Percentiles rank a stretch among this genome's conserved stretches.
Conservation (phyloP, 2,329 filamentous ascomycete species). For the Teratosphaeria nubilosa region DNA sequence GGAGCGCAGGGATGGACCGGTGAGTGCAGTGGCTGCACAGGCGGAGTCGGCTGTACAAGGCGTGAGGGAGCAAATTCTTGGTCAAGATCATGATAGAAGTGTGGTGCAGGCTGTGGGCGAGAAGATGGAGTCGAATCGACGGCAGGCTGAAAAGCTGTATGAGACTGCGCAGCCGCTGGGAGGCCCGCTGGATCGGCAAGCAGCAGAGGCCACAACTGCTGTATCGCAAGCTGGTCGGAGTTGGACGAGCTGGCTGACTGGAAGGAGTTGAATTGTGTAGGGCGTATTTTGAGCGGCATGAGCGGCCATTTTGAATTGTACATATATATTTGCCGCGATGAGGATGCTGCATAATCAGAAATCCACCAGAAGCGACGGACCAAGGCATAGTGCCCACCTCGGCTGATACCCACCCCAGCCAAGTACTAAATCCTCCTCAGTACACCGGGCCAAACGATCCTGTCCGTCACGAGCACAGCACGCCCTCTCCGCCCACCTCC, state of each 20-base stretch:
- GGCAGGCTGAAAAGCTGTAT: conserved; percentile 18
- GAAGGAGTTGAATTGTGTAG: conserved; percentile 17
- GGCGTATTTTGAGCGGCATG: neutral
- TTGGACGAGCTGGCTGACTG: conserved; percentile 36
- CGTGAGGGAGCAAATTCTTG: conserved; percentile 10
- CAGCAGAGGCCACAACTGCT: conserved; percentile 18
- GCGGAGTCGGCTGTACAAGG: conserved; percentile 4
- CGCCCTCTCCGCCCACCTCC: conserved; percentile 5
- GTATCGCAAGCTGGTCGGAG: conserved; percentile 30
- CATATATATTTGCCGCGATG: neutral
- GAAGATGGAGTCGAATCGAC: conserved; percentile 18
- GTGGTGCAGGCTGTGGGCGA: conserved; percentile 26
- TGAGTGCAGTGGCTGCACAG: conserved; percentile 17
- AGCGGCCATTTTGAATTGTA: neutral
- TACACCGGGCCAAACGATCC: no score
- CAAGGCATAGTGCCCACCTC: no score
- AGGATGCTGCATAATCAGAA: conserved; percentile 3
- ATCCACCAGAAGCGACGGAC: no score
- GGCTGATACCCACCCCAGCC: no score
- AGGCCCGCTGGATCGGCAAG: conserved; percentile 37
- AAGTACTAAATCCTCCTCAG: no score
- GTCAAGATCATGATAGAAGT: conserved; percentile 13
- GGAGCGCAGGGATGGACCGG: conserved; percentile 28
- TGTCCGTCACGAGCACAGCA: no score
- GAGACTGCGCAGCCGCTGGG: conserved; percentile 23